Evolutionary conservation across 2,329 filamentous ascomycete species (phyloP).

Genomic region (Colletotrichum euphorbiae): DNA sequence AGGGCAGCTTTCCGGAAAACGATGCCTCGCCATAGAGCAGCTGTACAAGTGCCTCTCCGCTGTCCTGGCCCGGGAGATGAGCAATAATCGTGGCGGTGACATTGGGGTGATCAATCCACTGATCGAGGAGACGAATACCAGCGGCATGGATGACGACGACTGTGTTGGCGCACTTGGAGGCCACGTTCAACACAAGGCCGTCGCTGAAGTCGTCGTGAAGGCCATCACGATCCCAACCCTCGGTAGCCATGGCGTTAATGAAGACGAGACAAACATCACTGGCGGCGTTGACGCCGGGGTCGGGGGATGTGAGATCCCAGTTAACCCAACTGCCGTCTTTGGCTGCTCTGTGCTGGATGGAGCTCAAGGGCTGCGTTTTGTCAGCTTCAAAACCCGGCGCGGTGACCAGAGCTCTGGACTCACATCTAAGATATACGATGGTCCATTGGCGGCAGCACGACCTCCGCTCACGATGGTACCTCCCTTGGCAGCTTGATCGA

Average conservation of each 20-base stretch:
- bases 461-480: conserved; percentile 66
- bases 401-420: conserved; percentile 41
- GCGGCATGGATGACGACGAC: conserved; percentile 75
- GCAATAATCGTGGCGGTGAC: conserved; percentile 74
- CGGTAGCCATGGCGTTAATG: conserved; percentile 76
- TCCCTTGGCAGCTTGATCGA: conserved; percentile 61
- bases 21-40: conserved; percentile 68
- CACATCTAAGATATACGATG: conserved; percentile 62
- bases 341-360: conserved; percentile 65
- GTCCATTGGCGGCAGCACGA: conserved; percentile 62
- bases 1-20: conserved; percentile 69
- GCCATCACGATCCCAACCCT: conserved; percentile 73
- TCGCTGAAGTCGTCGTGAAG: conserved; percentile 76
- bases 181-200: conserved; percentile 66
- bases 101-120: conserved; percentile 72
- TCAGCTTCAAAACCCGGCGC: conserved; percentile 39
- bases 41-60: conserved; percentile 65
- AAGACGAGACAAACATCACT: conserved; percentile 76
- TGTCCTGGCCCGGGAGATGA: conserved; percentile 73
- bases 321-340: conserved; percentile 68
- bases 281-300: conserved; percentile 58
- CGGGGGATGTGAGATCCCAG: conserved; percentile 65
- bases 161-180: conserved; percentile 69
- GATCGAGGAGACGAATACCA: conserved; percentile 67
- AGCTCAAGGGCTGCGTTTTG: conserved; percentile 61